Conservation (phyloP, 257 asterid species). For the Nicotiana benthamiana region DNA sequence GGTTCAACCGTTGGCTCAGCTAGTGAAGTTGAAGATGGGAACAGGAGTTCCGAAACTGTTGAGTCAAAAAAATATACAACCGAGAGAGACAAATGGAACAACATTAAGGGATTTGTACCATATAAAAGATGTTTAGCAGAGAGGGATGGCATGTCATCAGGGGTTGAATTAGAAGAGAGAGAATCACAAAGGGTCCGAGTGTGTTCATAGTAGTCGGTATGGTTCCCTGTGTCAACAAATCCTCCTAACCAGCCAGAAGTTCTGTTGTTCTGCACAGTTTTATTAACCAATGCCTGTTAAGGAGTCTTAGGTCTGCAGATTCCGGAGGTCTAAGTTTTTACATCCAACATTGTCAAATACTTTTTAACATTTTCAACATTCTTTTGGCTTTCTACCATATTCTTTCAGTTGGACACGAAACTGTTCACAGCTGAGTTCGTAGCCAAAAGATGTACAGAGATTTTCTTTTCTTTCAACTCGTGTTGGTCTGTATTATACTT, state of each 20-base stretch:
- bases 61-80: constrained; percentile 19
- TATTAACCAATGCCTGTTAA: not conserved
- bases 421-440: not conserved
- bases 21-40: constrained; percentile 5
- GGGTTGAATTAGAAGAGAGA: constrained; percentile 33
- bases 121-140: constrained; percentile 56
- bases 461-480: not conserved
- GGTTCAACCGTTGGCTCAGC: constrained; percentile 14
- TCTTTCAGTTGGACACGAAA: not conserved
- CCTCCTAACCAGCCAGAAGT: not conserved
- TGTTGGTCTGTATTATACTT: not conserved
- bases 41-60: constrained; percentile 11
- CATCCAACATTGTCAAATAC: not conserved
- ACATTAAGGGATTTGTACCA: constrained; percentile 56
- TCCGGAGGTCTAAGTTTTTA: not conserved
- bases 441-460: not conserved
- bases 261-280: not conserved
- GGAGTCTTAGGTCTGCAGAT: not conserved
- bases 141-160: constrained; percentile 40
- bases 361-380: not conserved
- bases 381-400: not conserved
- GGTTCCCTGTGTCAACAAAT: not conserved
- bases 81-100: constrained; percentile 7
- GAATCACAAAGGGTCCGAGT: constrained; percentile 47
- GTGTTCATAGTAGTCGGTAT: constrained; percentile 36